Evolutionary conservation across 2,329 filamentous ascomycete species (phyloP), one percentile per base, ranked within the genome.

Genomic region (Pezicula radicicola): DNA sequence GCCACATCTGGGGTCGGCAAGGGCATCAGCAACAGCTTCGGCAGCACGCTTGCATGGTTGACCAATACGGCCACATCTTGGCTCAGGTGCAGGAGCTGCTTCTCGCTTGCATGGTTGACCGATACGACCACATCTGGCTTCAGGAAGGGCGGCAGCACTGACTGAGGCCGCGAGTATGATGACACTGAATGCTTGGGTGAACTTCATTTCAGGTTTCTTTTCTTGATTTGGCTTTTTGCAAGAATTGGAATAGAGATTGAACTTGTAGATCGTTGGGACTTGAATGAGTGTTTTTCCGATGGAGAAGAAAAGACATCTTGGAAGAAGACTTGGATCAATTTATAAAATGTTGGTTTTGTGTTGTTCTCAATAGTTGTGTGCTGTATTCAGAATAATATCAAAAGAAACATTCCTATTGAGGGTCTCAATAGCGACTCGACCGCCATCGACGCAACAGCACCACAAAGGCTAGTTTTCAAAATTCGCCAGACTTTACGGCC

Each of bases 151-250:
- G 28, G 64, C 61, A 48, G 66, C 66, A 53, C 63, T 55, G 36
- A 65, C 62, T 19, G 70, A 69, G 46, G 69, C 69, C 48, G 71
- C 70, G 46, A 78, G 54, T 47, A 75, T 62, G 48, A 66, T 60
- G 50, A 72, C 66, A 45, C 70, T 60, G 49, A 75, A 60, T 48
- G 76, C 51, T 49, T 69, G 62, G 57, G 72, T 66, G 63, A 78
- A 59, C 70, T 76, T 79, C 78, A 81, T 81, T 49, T 52, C 72
- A 64, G 60, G 45, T 7, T 25, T 25, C 4, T 25, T 6, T 25
- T 25, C 6, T 25, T 25, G 25, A 25, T 25, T 25, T 25, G 25
- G 49, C 47, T 53, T 25, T 41, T 35, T 44, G 15, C 46, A 19
- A 15, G 43, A 28, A 28, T 21, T 10, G 41, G 48, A 44, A 43